These are phyloP conservation scores for Phytophthora citrophthora DNA, from an alignment of 352 stramenopile genomes.

Conservation along the genomic window DNA sequence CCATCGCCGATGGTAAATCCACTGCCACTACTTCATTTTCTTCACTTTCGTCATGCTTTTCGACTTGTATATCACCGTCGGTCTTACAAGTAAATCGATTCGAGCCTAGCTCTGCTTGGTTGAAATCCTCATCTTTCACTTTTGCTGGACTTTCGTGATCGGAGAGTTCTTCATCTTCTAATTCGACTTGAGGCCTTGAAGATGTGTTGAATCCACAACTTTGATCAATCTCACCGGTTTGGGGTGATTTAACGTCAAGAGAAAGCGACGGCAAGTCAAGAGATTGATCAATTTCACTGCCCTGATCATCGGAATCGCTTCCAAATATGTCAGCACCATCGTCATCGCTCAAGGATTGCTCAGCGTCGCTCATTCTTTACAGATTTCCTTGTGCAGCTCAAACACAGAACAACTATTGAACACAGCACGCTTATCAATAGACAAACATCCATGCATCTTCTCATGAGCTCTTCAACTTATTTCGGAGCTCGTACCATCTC, in stretches of 20 bases:
- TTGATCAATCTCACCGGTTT: constrained; percentile 4
- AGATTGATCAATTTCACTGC: constrained; percentile 10
- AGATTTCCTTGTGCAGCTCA: neutral
- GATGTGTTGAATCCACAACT: neutral
- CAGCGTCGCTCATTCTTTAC: constrained; percentile 23
- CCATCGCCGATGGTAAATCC: neutral
- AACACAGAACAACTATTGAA: neutral
- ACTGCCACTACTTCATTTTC: neutral
- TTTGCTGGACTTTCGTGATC: neutral
- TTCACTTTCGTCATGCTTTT: constrained; percentile 1
- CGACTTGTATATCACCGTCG: neutral
- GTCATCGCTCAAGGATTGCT: constrained; percentile 17
- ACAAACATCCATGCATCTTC: constrained; percentile 3
- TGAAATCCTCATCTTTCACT: neutral
- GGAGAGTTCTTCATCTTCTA: neutral
- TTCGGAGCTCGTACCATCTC: neutral
- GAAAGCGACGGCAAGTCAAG: constrained; percentile 22
- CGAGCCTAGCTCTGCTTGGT: neutral
- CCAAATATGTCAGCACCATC: constrained; percentile 23
- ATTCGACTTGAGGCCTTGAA: neutral
- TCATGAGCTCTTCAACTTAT: constrained; percentile 2
- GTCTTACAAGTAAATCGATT: neutral
- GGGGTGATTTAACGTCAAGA: constrained; percentile 1
- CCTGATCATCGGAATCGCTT: constrained; percentile 19
- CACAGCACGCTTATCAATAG: constrained; percentile 18